Evolutionary conservation across 164 flowering plant genomes (phyloP).

Genomic region (Brasenia schreberi): DNA sequence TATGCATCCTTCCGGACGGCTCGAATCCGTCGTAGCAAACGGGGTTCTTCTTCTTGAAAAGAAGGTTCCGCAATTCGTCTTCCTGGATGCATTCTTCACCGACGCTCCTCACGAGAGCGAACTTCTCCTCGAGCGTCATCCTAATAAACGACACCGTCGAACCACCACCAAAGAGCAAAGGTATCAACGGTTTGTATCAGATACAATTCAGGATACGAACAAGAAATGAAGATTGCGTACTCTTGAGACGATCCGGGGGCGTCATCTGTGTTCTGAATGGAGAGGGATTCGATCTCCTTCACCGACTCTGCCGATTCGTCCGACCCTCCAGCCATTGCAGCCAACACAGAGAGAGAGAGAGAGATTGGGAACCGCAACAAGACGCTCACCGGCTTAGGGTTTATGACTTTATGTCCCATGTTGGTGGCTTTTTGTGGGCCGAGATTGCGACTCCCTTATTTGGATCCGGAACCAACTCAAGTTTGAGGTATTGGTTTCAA

Average conservation of each 20-base stretch:
- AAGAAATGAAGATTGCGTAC: not conserved
- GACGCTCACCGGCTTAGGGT: no score
- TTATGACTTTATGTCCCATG: no score
- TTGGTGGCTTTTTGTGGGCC: no score
- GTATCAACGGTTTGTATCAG: no score
- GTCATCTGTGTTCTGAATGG: not conserved
- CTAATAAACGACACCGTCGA: not conserved
- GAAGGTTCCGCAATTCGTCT: conserved; percentile 11
- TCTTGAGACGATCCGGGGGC: not conserved
- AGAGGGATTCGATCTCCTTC: not conserved
- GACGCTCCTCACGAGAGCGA: conserved; percentile 7
- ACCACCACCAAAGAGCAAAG: no score
- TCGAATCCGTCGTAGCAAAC: conserved; percentile 14
- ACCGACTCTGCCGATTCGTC: not conserved
- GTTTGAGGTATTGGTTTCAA: no score
- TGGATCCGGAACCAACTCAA: no score
- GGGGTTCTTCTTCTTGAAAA: conserved; percentile 8
- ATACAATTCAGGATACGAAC: not conserved
- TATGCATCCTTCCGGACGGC: conserved; percentile 16
- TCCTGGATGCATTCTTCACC: conserved; percentile 16
- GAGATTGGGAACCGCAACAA: not conserved
- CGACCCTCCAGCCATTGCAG: not conserved
- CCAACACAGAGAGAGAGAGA: not conserved
- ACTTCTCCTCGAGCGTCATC: conserved; percentile 9
- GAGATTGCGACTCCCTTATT: no score